Base-by-base conservation (phyloP, 2,329 filamentous ascomycete genomes). In the Aspergillus brasiliensis region DNA sequence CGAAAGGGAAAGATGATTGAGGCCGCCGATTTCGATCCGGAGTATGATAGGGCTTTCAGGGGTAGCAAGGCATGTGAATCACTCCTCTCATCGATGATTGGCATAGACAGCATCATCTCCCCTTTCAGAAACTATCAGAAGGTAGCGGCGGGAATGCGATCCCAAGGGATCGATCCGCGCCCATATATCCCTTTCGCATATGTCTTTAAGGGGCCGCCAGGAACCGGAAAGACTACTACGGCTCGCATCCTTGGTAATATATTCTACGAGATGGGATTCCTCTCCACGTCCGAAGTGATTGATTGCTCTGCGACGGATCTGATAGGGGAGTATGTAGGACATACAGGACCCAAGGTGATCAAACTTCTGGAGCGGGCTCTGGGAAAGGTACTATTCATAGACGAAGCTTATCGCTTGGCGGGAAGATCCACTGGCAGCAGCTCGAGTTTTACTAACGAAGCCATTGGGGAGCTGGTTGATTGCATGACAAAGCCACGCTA, bases 191-290 rank as follows among this genome's bases (percentile, higher is more conserved):
- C 59, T 3, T 58, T 57, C 10, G 49, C 11, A 2, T 62, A 55
- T 23, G 28, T 62, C 27, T 59, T 61, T 51, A 56, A 56, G 23
- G 59, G 51, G 2, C 46, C 31, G 5, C 59, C 65, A 80, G 82
- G 83, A 0, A 91, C 88, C 0, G 89, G 89, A 0, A 92, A 91
- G 68, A 91, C 89, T 0, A 87, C 87, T 0, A 90, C 82, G 0
- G 90, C 90, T 7, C 15, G 81, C 10, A 88, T 87, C 62, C 89
- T 92, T 81, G 89, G 88, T 10, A 84, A 90, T 63, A 79, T 92
- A 0, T 92, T 84, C 67, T 91, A 89, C 69, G 86, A 91, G 65
- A 84, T 91, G 80, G 89, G 88, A 0, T 86, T 91, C 48, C 76
- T 92, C 0, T 76, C 83, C 0, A 78, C 77, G 0, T 81, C 80